Base-by-base conservation (phyloP, 2,329 filamentous ascomycete species). In the Trichoderma breve region DNA sequence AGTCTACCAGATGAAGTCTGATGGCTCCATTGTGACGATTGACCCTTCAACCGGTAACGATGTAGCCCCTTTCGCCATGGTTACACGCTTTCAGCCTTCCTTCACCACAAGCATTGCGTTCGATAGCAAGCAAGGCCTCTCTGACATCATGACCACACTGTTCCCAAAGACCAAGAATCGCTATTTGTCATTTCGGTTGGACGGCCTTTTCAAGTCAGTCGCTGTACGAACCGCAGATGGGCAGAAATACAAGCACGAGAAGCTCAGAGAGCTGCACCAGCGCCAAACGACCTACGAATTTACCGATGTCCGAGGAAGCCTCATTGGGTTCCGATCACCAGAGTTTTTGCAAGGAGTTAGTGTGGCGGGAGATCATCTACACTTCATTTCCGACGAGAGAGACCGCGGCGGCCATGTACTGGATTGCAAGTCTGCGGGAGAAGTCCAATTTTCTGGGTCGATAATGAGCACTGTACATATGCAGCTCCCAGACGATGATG, bases 1-100 rank as follows among this genome's bases (percentile, higher is more conserved):
- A 12, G 57, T 62, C 39, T 70, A 70, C 24, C 67, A 70, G 39
- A 70, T 70, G 67, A 70, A 70, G 6, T 34, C 67, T 1, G 67
- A 70, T n/a, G 67, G 67, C 28, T 62, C 67, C 15, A 62, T 70
- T 28, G 43, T 70, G 3, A 34, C 39, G 6, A 36, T 70, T 14
- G 67, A 70, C 30, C 34, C 12, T 14, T 51, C 67, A 4, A 43
- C 5, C 3, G 36, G 55, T n/a, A 11, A 36, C 0, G 57, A 70
- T 2, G 26, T 61, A 1, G 67, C 67, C 6, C 67, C 67, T 9
- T 70, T 70, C 12, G 67, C 67, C 21, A 61, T 62, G 67, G 39
- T 70, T 12, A 70, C 67, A 2, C 57, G 28, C n/a, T 70, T 70
- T 8, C 67, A 26, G 3, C 57, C 67, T 4, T 32, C 67, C 11